Evolutionary conservation across 352 stramenopile genomes (phyloP).

Genomic region (Phytophthora capsici): DNA sequence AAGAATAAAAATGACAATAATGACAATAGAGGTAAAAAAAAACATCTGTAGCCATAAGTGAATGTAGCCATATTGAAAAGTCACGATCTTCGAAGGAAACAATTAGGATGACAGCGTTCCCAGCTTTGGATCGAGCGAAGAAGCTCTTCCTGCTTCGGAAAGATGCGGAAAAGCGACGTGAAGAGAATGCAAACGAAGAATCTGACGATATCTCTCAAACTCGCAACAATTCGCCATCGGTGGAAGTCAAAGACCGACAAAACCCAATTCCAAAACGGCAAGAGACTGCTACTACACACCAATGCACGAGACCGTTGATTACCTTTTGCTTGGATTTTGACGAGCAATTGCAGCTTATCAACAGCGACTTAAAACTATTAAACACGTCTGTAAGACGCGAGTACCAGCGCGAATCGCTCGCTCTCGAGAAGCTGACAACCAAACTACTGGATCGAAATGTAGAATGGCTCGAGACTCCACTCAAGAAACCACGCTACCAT

Average conservation of each 20-base stretch:
- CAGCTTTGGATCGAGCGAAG: constrained; percentile 17
- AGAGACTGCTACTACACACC: background rate
- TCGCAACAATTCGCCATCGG: no score
- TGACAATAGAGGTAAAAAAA: no score
- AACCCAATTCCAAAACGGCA: background rate
- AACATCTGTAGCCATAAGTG: background rate
- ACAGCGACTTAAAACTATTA: constrained; percentile 16
- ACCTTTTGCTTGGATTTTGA: constrained; percentile 33
- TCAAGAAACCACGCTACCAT: background rate
- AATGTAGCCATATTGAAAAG: constrained; percentile 24
- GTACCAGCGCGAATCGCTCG: constrained; percentile 27
- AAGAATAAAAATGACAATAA: no score
- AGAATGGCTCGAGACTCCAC: background rate
- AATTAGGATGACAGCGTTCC: constrained; percentile 17
- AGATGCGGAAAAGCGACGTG: no score
- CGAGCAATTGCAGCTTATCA: constrained; percentile 24
- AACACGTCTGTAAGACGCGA: constrained; percentile 26
- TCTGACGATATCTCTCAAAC: no score
- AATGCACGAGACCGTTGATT: constrained; percentile 12
- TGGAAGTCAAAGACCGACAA: background rate
- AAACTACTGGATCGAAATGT: constrained; percentile 12
- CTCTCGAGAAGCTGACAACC: constrained; percentile 24
- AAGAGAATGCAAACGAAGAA: no score
- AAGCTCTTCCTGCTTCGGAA: no score
- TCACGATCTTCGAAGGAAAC: constrained; percentile 6